These are phyloP conservation scores for Erigeron canadensis DNA, from an alignment of 129 eudicot species.

Conservation along the genomic window DNA sequence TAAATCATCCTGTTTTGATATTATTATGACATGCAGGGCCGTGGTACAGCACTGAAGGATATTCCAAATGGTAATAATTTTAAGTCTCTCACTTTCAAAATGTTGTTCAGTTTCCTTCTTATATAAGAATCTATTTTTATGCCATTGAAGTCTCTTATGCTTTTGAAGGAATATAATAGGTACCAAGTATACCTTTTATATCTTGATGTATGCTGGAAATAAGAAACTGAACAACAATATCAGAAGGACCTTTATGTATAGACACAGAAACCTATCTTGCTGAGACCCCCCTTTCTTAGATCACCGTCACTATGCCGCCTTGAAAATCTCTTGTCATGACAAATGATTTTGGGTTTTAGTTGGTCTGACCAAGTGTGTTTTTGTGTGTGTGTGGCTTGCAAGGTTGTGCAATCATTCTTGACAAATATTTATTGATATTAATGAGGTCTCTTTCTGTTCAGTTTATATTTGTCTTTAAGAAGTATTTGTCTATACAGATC, in stretches of 20 bases:
- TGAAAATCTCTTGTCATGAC: conserved; percentile 14
- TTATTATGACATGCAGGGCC: conserved; percentile 67
- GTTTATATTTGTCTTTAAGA: too few species aligned
- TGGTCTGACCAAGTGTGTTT: too few species aligned
- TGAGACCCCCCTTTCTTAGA: not conserved
- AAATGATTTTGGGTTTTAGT: not conserved
- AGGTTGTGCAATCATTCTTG: too few species aligned
- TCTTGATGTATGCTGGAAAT: not conserved
- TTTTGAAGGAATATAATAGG: conserved; percentile 3
- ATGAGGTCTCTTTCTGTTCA: too few species aligned
- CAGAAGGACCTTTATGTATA: not conserved
- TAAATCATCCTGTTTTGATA: conserved; percentile 8
- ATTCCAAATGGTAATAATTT: conserved; percentile 75
- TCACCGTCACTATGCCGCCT: not conserved
- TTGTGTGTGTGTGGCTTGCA: too few species aligned
- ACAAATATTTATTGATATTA: too few species aligned
- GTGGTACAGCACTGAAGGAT: conserved; percentile 89
- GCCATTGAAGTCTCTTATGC: not conserved
- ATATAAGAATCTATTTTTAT: not conserved
- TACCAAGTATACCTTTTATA: conserved; percentile 2
- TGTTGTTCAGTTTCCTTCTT: conserved; percentile 12
- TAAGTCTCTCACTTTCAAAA: not conserved
- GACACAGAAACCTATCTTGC: conserved; percentile 1
- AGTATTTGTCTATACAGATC: too few species aligned
- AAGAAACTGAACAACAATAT: not conserved